These are phyloP conservation scores for Aurantiochytrium sp. DNA, from an alignment of 108 stramenopile species.

Conservation along the genomic window DNA sequence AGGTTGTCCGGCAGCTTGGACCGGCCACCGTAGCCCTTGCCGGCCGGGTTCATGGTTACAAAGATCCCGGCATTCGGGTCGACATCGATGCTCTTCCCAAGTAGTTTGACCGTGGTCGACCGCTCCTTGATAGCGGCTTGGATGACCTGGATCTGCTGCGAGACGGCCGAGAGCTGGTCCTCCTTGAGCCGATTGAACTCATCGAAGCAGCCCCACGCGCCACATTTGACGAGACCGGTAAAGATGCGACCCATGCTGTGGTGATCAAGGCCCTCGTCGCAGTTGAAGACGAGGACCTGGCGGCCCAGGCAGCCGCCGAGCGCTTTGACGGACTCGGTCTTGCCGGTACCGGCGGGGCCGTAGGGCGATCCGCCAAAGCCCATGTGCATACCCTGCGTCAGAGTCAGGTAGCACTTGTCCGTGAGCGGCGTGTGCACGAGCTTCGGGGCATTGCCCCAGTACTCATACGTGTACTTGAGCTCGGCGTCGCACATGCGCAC, in stretches of 20 bases:
- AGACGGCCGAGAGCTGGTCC: slow-evolving; percentile 67
- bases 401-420: slow-evolving; percentile 64
- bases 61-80: slow-evolving; percentile 66
- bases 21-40: slow-evolving; percentile 66
- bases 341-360: slow-evolving; percentile 69
- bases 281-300: slow-evolving; percentile 67
- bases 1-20: slow-evolving; percentile 64
- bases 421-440: slow-evolving; percentile 68
- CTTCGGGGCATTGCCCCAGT: slow-evolving; percentile 63
- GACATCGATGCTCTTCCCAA: slow-evolving; percentile 55
- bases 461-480: slow-evolving; percentile 63
- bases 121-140: slow-evolving; percentile 63
- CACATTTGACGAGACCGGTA: slow-evolving; percentile 64
- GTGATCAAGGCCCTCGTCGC: slow-evolving; percentile 68
- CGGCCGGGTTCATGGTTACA: slow-evolving; percentile 65
- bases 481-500: slow-evolving; percentile 49
- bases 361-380: slow-evolving; percentile 65
- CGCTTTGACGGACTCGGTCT: slow-evolving; percentile 68
- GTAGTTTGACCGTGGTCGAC: slow-evolving; percentile 36
- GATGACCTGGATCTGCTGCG: slow-evolving; percentile 66
- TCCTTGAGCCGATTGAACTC: slow-evolving; percentile 70
- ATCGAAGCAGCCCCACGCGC: slow-evolving; percentile 71
- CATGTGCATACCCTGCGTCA: slow-evolving; percentile 65
- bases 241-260: slow-evolving; percentile 65
- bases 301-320: slow-evolving; percentile 58